phyloP scores from a whole-genome alignment of 768 basidiomycete genomes.

The Russula sp. region DNA sequence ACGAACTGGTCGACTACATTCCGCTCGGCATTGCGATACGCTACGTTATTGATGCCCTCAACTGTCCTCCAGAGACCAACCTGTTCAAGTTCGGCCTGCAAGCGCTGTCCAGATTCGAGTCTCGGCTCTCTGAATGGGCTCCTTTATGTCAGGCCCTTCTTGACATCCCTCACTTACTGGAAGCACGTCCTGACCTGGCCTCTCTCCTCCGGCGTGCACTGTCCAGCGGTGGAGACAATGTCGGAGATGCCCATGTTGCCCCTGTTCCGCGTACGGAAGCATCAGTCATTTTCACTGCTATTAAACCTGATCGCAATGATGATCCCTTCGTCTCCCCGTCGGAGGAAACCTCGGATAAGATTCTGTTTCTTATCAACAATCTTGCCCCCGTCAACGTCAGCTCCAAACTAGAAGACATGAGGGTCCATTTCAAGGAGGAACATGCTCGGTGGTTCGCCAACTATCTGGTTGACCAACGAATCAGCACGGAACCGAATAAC shows the following conservation, averaged over 20 bases:
- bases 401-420: slow-evolving; percentile 80
- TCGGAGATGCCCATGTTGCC: slow-evolving; percentile 32
- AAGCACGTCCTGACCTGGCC: slow-evolving; percentile 77
- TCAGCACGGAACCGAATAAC: slow-evolving; percentile 95
- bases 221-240: slow-evolving; percentile 43
- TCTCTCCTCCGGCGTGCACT: slow-evolving; percentile 67
- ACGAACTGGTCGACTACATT: slow-evolving; percentile 87
- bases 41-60: slow-evolving; percentile 91
- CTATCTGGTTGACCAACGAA: slow-evolving; percentile 93
- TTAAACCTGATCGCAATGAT: slow-evolving; percentile 65
- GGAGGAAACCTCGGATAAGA: slow-evolving; percentile 86
- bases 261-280: slow-evolving; percentile 35
- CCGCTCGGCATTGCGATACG: slow-evolving; percentile 95
- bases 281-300: slow-evolving; percentile 64
- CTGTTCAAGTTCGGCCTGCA: slow-evolving; percentile 94
- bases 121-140: slow-evolving; percentile 84
- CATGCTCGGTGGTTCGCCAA: slow-evolving; percentile 96
- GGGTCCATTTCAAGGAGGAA: slow-evolving; percentile 71
- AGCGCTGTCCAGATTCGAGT: slow-evolving; percentile 84
- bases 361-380: slow-evolving; percentile 98
- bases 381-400: slow-evolving; percentile 93
- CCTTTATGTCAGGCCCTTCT: slow-evolving; percentile 86
- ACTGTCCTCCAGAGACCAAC: slow-evolving; percentile 85
- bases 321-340: slow-evolving; percentile 61
- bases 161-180: slow-evolving; percentile 79